Evolutionary conservation across 2,329 filamentous ascomycete species (phyloP).

Genomic region (Cytospora mali): DNA sequence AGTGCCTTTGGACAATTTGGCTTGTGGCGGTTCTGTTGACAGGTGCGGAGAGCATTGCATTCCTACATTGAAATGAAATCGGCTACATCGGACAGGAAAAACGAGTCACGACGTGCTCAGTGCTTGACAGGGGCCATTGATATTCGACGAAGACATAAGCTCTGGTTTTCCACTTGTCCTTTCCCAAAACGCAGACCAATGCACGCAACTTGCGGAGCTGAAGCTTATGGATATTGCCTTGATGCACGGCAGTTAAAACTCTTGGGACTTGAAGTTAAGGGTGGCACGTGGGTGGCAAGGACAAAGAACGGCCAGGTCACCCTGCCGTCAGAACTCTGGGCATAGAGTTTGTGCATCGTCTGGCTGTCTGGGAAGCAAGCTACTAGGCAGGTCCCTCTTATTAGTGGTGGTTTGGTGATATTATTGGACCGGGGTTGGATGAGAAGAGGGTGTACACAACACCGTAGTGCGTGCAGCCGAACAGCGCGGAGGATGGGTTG

Average conservation of each 20-base stretch:
- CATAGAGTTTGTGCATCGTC: neutral
- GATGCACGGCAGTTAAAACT: neutral
- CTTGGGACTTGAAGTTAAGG: neutral
- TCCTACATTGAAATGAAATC: no score
- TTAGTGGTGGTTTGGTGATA: neutral
- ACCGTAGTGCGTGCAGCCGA: neutral
- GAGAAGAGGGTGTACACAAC: neutral
- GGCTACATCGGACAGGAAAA: no score
- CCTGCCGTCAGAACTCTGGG: neutral
- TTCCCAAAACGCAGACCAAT: conserved; percentile 12
- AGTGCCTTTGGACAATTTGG: neutral
- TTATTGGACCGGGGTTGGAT: neutral
- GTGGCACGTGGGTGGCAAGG: neutral
- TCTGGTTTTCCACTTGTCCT: conserved; percentile 3
- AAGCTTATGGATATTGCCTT: conserved; percentile 1
- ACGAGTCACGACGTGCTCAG: conserved; percentile 16
- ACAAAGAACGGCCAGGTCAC: neutral
- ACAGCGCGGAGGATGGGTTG: no score
- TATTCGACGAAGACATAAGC: neutral
- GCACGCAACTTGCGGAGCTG: neutral
- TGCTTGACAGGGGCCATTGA: neutral
- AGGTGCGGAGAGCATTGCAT: conserved; percentile 12
- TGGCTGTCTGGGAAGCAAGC: neutral
- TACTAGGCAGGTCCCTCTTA: neutral
- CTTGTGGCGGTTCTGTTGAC: conserved; percentile 12